phyloP scores from a whole-genome alignment of 805 yeast species.

The Pichia occidentalis region DNA sequence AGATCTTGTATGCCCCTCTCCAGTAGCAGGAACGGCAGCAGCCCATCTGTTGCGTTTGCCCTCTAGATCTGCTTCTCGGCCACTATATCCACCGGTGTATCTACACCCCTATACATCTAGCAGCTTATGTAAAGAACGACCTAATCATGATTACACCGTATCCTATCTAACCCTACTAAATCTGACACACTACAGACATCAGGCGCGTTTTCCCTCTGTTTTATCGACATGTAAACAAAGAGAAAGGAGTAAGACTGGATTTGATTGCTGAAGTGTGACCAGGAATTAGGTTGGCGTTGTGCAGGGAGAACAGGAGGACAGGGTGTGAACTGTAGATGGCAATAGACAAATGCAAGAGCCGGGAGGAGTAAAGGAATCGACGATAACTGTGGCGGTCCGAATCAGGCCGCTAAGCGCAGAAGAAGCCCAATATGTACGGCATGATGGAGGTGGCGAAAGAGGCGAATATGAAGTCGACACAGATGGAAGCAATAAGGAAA shows the following conservation, averaged over 20 bases:
- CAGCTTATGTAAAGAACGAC: no score
- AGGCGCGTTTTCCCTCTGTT: no score
- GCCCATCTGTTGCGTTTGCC: no score
- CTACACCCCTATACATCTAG: no score
- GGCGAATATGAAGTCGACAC: conserved; percentile 2
- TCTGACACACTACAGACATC: background rate
- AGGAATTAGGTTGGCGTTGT: no score
- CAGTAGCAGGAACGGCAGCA: no score
- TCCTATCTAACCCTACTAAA: no score
- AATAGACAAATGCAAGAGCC: background rate
- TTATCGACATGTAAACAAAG: conserved; percentile 3
- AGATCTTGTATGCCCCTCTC: conserved; percentile 83
- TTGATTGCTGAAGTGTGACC: no score
- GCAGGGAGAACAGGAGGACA: background rate
- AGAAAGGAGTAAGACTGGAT: background rate
- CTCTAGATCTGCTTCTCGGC: no score
- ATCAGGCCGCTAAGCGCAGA: conserved; percentile 71
- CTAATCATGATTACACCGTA: no score
- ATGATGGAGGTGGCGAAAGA: conserved; percentile 4
- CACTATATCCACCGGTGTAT: no score
- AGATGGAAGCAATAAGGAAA: conserved; percentile 33
- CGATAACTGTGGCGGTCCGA: conserved; percentile 71
- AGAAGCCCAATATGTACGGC: conserved; percentile 36
- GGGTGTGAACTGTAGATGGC: background rate
- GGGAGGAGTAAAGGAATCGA: conserved; percentile 37